Percentiles rank a stretch among this genome's conserved stretches.
These are phyloP conservation scores for Diaporthe vaccinii DNA, from an alignment of 2,329 filamentous ascomycete species.

Conservation along the genomic window DNA sequence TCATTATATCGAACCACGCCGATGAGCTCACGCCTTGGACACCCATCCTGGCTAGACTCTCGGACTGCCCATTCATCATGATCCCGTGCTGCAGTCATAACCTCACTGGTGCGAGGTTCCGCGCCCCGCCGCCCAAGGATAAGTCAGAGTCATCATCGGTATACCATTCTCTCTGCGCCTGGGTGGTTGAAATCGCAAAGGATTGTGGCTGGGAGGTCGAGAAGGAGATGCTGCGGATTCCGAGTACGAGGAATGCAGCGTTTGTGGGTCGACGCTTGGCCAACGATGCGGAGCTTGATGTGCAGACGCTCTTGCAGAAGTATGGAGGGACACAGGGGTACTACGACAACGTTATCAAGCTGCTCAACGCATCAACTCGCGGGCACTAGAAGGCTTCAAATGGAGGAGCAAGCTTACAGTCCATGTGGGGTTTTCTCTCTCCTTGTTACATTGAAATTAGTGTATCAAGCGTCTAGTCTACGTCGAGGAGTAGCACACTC, in stretches of 20 bases:
- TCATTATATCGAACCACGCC: constrained; percentile 97
- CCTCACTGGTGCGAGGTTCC: constrained; percentile 80
- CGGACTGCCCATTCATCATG: constrained; percentile 84
- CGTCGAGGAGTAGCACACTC: neutral
- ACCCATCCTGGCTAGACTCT: constrained; percentile 84
- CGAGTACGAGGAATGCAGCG: constrained; percentile 89
- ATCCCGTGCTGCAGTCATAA: constrained; percentile 97
- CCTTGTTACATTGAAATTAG: neutral
- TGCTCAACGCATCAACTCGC: constrained; percentile 66
- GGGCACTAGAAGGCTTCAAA: constrained; percentile 52
- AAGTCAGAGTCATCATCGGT: constrained; percentile 72
- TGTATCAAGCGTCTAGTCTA: neutral
- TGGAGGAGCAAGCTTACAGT: neutral
- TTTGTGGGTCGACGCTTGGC: constrained; percentile 75
- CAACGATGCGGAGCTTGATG: constrained; percentile 51
- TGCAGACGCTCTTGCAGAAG: constrained; percentile 60
- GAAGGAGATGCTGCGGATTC: constrained; percentile 89
- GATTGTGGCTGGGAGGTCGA: constrained; percentile 84
- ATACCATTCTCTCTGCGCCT: constrained; percentile 86
- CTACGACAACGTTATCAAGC: constrained; percentile 69
- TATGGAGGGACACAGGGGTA: constrained; percentile 71
- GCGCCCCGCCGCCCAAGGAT: constrained; percentile 71
- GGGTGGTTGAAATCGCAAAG: constrained; percentile 77
- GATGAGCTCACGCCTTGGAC: constrained; percentile 98
- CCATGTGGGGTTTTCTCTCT: neutral